Evolutionary conservation across 2,329 filamentous ascomycete genomes (phyloP).

Genomic region (Bipolaris oryzae): DNA sequence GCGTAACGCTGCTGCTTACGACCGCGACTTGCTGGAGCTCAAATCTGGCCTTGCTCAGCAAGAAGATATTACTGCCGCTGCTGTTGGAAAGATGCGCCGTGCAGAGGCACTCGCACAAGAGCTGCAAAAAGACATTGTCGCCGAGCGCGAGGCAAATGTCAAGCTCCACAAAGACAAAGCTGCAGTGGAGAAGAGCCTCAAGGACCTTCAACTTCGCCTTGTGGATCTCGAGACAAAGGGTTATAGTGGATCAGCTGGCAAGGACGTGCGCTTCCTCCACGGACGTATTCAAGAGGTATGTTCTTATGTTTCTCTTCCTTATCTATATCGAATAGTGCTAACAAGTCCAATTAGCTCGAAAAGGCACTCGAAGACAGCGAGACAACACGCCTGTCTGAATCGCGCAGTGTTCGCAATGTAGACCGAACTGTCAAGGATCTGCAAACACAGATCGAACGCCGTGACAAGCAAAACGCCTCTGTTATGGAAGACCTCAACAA

Average conservation of each 20-base stretch:
- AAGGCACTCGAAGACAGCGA: slow-evolving; percentile 84
- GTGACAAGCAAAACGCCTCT: slow-evolving; percentile 83
- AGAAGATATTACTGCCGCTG: slow-evolving; percentile 88
- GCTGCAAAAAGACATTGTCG: slow-evolving; percentile 88
- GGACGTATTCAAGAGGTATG: slow-evolving; percentile 93
- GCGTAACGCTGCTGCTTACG: slow-evolving; percentile 85
- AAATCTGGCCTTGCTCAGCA: slow-evolving; percentile 89
- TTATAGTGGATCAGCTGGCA: slow-evolving; percentile 83
- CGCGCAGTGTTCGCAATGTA: slow-evolving; percentile 87
- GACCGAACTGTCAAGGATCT: slow-evolving; percentile 94
- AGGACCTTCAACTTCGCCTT: slow-evolving; percentile 85
- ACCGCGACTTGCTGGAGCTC: slow-evolving; percentile 86
- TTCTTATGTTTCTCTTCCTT: slow-evolving; percentile 10
- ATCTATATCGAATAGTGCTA: slow-evolving; percentile 14
- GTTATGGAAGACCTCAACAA: slow-evolving; percentile 83
- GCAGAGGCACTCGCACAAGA: slow-evolving; percentile 86
- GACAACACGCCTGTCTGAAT: slow-evolving; percentile 76
- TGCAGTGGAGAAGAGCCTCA: slow-evolving; percentile 83
- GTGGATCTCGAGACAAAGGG: slow-evolving; percentile 97
- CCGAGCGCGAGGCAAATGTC: slow-evolving; percentile 80
- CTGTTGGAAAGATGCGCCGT: slow-evolving; percentile 95
- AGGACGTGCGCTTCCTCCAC: slow-evolving; percentile 93
- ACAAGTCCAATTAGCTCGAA: slow-evolving; percentile 69
- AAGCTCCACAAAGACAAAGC: slow-evolving; percentile 90
- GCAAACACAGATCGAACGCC: slow-evolving; percentile 87